These are phyloP conservation scores for Phytopythium chamaehyphon DNA, from an alignment of 352 stramenopile genomes.

Conservation along the genomic window DNA sequence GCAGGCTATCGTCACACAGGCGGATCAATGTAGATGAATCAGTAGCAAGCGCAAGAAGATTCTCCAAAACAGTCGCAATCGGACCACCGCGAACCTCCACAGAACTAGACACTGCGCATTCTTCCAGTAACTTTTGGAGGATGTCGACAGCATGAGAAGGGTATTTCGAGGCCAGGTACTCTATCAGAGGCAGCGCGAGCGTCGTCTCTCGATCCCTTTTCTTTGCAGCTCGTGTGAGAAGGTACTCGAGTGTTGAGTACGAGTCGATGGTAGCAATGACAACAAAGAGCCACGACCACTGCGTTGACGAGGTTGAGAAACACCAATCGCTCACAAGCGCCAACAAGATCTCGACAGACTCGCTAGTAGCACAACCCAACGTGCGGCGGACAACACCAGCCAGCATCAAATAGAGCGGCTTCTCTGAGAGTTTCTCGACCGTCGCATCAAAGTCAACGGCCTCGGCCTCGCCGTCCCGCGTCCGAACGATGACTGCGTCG, in stretches of 20 bases:
- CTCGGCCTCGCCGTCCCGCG: slow-evolving; percentile 25
- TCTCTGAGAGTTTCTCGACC: slow-evolving; percentile 27
- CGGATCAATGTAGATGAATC: slow-evolving; percentile 29
- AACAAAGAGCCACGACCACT: slow-evolving; percentile 54
- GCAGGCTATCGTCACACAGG: slow-evolving; percentile 51
- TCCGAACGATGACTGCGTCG: slow-evolving; percentile 12
- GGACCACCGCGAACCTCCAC: slow-evolving; percentile 1
- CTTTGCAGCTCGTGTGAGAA: slow-evolving; percentile 22
- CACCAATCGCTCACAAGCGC: slow-evolving; percentile 51
- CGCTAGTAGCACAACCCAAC: slow-evolving; percentile 22
- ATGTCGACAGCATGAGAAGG: slow-evolving; percentile 47
- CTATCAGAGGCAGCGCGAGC: slow-evolving; percentile 27
- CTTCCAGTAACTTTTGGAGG: slow-evolving; percentile 34
- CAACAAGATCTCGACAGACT: slow-evolving; percentile 17
- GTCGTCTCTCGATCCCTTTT: slow-evolving; percentile 12
- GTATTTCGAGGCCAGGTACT: slow-evolving; percentile 33
- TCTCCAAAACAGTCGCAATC: background rate
- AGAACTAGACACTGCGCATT: slow-evolving; percentile 9
- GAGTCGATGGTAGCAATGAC: slow-evolving; percentile 43
- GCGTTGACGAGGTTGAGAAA: slow-evolving; percentile 9
- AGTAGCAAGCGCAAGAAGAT: slow-evolving; percentile 29
- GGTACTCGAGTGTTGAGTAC: slow-evolving; percentile 37
- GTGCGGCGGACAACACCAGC: slow-evolving; percentile 33
- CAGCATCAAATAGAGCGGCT: slow-evolving; percentile 47
- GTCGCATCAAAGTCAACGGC: slow-evolving; percentile 29